Evolutionary conservation across 176 grass and related monocot genomes (phyloP).

Genomic region (Echinochloa phyllopogon): DNA sequence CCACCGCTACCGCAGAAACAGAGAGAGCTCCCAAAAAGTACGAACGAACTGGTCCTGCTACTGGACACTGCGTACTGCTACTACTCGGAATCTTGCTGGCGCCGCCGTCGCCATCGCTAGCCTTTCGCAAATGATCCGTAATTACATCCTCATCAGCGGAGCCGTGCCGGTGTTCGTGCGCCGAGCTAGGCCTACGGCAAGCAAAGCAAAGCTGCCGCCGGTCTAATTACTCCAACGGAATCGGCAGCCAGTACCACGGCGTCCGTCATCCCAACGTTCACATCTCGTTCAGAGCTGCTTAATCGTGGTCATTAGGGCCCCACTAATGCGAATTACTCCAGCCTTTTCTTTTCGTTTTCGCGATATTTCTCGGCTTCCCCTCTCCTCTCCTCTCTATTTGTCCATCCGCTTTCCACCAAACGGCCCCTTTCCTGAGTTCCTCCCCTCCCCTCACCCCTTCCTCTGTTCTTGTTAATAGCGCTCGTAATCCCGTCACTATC

Average conservation of each 20-base stretch:
- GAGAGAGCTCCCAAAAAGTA: not conserved
- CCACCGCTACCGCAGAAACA: not conserved
- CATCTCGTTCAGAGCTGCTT: not conserved
- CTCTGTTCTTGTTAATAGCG: conserved; percentile 9
- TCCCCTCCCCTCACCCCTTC: too few relatives aligned
- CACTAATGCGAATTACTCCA: conserved; percentile 32
- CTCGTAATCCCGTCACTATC: conserved; percentile 38
- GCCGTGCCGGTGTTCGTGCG: not conserved
- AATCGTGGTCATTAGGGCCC: conserved; percentile 25
- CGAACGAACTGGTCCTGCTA: not conserved
- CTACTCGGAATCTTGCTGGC: not conserved
- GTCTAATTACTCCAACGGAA: not conserved
- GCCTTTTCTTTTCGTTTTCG: not conserved
- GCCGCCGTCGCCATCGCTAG: not conserved
- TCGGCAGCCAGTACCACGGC: not conserved
- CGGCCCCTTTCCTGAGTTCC: not conserved
- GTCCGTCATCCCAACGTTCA: conserved; percentile 26
- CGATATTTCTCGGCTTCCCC: conserved; percentile 28
- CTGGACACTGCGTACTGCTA: not conserved
- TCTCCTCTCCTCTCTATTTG: not conserved
- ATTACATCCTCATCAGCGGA: not conserved
- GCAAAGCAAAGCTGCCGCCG: not conserved
- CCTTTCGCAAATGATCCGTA: not conserved
- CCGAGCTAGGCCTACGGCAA: not conserved
- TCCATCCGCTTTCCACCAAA: conserved; percentile 41